Conservation (phyloP, 2,329 filamentous ascomycete species). For the Cladosporium oxysporum region DNA sequence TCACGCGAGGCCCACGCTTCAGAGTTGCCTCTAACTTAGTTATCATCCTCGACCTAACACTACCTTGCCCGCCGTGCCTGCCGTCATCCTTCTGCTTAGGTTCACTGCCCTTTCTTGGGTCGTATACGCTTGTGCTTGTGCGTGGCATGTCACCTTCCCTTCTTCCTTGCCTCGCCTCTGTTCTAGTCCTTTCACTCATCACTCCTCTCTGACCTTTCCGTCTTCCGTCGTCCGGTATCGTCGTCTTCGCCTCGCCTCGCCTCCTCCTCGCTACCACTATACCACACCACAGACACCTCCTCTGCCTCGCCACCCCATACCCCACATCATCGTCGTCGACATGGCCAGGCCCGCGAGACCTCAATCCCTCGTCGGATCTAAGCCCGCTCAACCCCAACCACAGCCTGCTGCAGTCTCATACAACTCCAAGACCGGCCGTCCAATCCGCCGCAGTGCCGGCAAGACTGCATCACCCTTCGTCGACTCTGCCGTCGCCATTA, state of each 20-base stretch:
- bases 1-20: constrained; percentile 8
- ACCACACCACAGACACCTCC: constrained; percentile 1
- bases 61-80: constrained; percentile 5
- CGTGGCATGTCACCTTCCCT: not conserved
- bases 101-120: constrained; percentile 15
- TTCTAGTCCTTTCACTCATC: not conserved
- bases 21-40: constrained; percentile 8
- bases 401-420: constrained; percentile 36
- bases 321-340: constrained; percentile 5
- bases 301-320: constrained; percentile 1
- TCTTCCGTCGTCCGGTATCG: constrained; percentile 5
- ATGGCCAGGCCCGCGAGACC: constrained; percentile 27
- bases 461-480: constrained; percentile 42
- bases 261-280: not conserved
- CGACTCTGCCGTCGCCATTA: constrained; percentile 41
- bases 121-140: not conserved
- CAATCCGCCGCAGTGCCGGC: constrained; percentile 45
- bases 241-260: not conserved
- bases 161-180: not conserved
- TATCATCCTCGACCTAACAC: not conserved
- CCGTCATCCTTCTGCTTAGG: constrained; percentile 11
- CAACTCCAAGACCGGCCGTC: constrained; percentile 45
- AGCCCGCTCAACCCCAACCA: constrained; percentile 28
- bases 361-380: constrained; percentile 28
- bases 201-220: not conserved